Evolutionary conservation across 2,329 filamentous ascomycete genomes (phyloP), one percentile per base, ranked within the genome.

Genomic region (Diplodia intermedia): DNA sequence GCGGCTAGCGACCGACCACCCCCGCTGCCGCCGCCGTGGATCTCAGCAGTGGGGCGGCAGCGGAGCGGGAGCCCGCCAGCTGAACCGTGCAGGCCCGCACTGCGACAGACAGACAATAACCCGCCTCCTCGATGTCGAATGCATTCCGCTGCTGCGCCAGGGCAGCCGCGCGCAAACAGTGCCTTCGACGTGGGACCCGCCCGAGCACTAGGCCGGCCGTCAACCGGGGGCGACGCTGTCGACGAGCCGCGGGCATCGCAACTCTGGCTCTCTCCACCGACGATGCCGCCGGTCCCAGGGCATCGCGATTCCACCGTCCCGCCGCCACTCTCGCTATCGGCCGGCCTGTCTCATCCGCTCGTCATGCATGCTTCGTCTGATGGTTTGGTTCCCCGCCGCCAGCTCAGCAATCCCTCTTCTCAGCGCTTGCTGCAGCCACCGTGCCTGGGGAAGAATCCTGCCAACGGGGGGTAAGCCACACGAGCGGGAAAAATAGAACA

Each of bases 151-250:
- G 36, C 36, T 38, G 36, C 36, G 36, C 36, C 36, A 4, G 36
- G 9, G 11, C 36, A 26, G 26, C 26, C 26, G 26, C 26, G 26
- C 26, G 26, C 26, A 26, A 26, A 26, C 31, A 33, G 31, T 33
- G 31, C 31, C 31, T 33, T 33, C 8, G 26, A 49, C 56, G 40
- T 57, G 55, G 55, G 55, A n/a, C 55, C 36, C 55, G 23, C 23
- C 18, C 8, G 31, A 33, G 31, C 31, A 33, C 31, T 62, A 62
- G 40, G 11, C 57, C 18, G 26, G 33, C 43, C 43, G 23, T 40
- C 15, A 33, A 15, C 57, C 57, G 57, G 57, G 57, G 43, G 57
- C 57, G 57, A 62, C 26, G 57, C 40, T 47, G 57, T 49, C 57
- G 23, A 20, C 57, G 40, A 50, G 40, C 57, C 57, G 43, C 26